Evolutionary conservation across 306 rosid genomes (phyloP).

Genomic region (Vigna radiata): DNA sequence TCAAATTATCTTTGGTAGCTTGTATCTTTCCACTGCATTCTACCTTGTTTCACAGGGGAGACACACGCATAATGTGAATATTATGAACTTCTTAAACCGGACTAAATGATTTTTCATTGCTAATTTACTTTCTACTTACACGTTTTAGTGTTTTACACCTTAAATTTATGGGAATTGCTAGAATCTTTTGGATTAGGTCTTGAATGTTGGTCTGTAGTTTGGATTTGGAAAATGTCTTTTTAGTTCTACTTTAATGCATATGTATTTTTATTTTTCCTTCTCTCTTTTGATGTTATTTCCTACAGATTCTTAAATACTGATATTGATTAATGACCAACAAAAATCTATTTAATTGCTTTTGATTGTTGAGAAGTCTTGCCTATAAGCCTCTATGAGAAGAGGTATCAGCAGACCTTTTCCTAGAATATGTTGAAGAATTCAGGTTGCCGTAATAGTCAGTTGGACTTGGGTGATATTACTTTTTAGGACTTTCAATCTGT

Average conservation of each 20-base stretch:
- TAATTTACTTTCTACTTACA: background rate
- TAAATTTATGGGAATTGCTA: background rate
- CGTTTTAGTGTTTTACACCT: background rate
- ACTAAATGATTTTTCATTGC: background rate
- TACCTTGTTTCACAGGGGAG: background rate
- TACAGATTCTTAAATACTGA: background rate
- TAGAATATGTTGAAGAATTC: slow-evolving; percentile 2
- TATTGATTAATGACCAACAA: background rate
- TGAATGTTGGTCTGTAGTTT: background rate
- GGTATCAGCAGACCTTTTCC: background rate
- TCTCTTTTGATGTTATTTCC: background rate
- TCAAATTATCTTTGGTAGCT: background rate
- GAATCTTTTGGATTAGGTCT: background rate
- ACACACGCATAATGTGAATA: background rate
- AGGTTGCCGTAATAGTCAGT: background rate
- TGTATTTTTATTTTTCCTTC: background rate
- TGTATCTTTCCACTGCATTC: background rate
- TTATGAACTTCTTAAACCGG: background rate
- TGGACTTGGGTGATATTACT: slow-evolving; percentile 12
- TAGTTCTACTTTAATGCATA: background rate
- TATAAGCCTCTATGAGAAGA: background rate
- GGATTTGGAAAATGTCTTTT: background rate
- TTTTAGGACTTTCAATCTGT: slow-evolving; percentile 9
- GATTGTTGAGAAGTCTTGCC: background rate
- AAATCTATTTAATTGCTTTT: slow-evolving; percentile 6